Conservation (phyloP, 2,329 filamentous ascomycete genomes). For the Paramyrothecium sp. region DNA sequence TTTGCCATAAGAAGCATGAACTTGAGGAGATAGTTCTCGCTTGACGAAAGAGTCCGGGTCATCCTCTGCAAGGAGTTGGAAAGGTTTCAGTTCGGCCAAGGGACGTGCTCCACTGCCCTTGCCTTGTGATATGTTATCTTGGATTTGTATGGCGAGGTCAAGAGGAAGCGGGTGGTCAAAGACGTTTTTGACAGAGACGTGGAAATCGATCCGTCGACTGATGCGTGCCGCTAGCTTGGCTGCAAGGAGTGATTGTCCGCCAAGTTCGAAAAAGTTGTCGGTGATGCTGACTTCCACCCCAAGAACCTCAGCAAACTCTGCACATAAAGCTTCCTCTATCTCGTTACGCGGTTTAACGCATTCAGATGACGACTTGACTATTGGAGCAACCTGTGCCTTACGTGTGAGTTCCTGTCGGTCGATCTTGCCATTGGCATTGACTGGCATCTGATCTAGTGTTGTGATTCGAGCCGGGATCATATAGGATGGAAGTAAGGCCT, state of each 20-base stretch:
- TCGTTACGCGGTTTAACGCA: neutral
- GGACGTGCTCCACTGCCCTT: neutral
- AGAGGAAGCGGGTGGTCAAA: neutral
- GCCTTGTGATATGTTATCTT: neutral
- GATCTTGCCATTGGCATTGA: slow-evolving; percentile 22
- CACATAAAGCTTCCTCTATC: neutral
- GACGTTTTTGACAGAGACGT: neutral
- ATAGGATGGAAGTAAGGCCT: slow-evolving; percentile 15
- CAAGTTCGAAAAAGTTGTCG: neutral
- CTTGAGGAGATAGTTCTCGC: neutral
- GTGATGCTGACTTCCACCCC: neutral
- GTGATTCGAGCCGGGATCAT: slow-evolving; percentile 22
- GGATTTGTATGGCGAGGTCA: neutral
- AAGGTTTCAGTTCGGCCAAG: neutral
- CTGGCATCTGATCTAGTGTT: slow-evolving; percentile 19
- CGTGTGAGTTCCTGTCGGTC: slow-evolving; percentile 9
- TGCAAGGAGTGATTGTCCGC: neutral
- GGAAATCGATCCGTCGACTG: neutral
- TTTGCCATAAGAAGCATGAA: neutral
- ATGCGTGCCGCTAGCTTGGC: slow-evolving; percentile 9
- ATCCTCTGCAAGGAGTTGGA: neutral
- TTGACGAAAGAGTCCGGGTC: neutral
- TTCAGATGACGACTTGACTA: neutral
- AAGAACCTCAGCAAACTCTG: neutral
- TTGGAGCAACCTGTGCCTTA: neutral